Evolutionary conservation across 148 eudicot species (phyloP), one percentile per base, ranked within the genome.

Genomic region (Bassia scoparia): DNA sequence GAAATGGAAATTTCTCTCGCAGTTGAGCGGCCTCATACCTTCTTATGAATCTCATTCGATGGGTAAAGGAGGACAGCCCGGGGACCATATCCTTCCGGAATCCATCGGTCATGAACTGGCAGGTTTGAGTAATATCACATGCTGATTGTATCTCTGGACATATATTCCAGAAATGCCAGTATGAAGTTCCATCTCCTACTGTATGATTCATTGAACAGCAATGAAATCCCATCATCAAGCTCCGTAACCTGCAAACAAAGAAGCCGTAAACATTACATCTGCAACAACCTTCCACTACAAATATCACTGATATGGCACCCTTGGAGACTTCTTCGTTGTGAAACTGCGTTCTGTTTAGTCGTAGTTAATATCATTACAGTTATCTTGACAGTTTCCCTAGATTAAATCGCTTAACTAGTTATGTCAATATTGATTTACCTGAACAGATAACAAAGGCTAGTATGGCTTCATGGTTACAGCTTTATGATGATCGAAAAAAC

Each of bases 1-100:
- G 79, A 91, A 89, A 81, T 85, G 91, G 71, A 89, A 89, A 44
- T 87, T 81, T 35, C 75, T 86, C 93, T 34, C 94, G 79, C 2
- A 87, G 55, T 5, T 78, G 83, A 69, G 87, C 68, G 0, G 78
- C 69, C 11, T 70, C 72, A 61, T 56, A 64, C 44, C 83, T 75
- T 1, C 69, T 74, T 16, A 75, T 52, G 54, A 74, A 75, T 23
- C 80, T 82, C 21, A 61, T 67, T 1, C 86, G 76, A 1, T 75
- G 76, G 73, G 49, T 67, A 68, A 56, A 84, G 31, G 75, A 24
- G 80, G 53, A 20, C 74, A n/a, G 71, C 41, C 34, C 74, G 23
- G 75, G 70, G 50, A 41, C 35, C 76, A 78, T 74, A 63, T 44
- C 85, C 68, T 82, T 85, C 58, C 7, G 38, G 80, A 30, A 69